Base-by-base conservation (phyloP, 2,329 filamentous ascomycete genomes). In the Zymoseptoria pseudotritici region DNA sequence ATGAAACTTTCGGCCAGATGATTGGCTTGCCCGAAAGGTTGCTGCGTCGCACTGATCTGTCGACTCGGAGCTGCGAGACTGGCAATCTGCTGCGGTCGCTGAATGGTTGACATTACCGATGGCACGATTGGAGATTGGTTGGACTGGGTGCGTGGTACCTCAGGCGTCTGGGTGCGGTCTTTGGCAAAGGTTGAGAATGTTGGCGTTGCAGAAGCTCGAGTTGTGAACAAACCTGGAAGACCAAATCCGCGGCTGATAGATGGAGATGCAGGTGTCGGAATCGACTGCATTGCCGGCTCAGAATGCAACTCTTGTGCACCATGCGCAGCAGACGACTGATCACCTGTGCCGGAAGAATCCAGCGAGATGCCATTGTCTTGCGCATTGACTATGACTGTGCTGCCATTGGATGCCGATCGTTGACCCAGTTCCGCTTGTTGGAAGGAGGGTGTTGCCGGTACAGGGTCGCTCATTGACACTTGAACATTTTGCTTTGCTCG, bases 1-100 rank as follows among this genome's bases (percentile, higher is more conserved):
- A 96, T 83, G 56, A 96, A 82, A 2, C 82, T 82, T 55, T 85
- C 80, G 22, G 86, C 80, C 22, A 70, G 65, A 53, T 71, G 65
- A 22, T 80, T 78, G 53, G 78, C 79, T 52, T 86, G 83, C 11
- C 82, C 83, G 67, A 87, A 86, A 3, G 84, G 82, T 54, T 86
- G 84, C 66, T 89, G 89, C 20, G 13, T 17, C 5, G 36, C 36
- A 46, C 36, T 46, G 7, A 6, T 46, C 17, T 46, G 36, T 13
- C 36, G 36, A 46, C 13, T 46, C 36, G 36, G 36, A 46, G 36
- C 36, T 13, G 36, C 36, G 13, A 46, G 13, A 17, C 36, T n/a
- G 36, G 13, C 36, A 13, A 17, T 7, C 2, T 46, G 13, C 13
- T 17, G 72, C 71, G 1, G 74, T 68, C 2, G 71, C 67, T 21